Conservation (phyloP, 139 green algal species). For the Chlamydomonas eustigma region DNA sequence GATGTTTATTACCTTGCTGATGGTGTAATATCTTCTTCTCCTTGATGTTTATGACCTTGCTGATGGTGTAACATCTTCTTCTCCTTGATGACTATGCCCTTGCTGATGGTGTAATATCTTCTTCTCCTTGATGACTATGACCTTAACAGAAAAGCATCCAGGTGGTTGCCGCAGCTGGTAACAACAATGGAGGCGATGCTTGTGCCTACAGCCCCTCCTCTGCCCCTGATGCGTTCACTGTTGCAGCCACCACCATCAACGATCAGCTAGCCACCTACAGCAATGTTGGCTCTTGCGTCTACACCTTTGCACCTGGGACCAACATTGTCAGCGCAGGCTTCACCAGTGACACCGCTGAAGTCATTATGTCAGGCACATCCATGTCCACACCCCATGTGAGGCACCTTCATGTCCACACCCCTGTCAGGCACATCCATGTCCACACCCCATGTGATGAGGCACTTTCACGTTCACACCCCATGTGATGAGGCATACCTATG, state of each 20-base stretch:
- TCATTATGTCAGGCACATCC: slow-evolving; percentile 27
- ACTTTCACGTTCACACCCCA: no score
- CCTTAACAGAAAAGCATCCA: slow-evolving; percentile 31
- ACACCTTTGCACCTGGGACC: slow-evolving; percentile 55
- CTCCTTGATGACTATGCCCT: no score
- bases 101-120: no score
- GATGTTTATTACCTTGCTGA: no score
- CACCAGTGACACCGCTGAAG: slow-evolving; percentile 19
- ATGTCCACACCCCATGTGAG: slow-evolving; percentile 50
- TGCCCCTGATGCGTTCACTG: slow-evolving; percentile 45
- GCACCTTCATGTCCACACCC: no score
- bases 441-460: slow-evolving; percentile 51
- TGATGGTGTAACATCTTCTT: no score
- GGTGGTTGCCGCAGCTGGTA: slow-evolving; percentile 52
- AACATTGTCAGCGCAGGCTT: slow-evolving; percentile 35
- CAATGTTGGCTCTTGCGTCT: slow-evolving; percentile 67
- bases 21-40: no score
- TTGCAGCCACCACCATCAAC: neutral
- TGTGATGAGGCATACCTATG: slow-evolving; percentile 29
- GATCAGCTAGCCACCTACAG: slow-evolving; percentile 47
- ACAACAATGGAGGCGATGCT: slow-evolving; percentile 47
- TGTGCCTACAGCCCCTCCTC: slow-evolving; percentile 44
- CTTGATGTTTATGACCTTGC: no score
- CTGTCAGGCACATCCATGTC: slow-evolving; percentile 35
- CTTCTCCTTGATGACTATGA: neutral